These are phyloP conservation scores for Rhododendron ovatum DNA, from an alignment of 148 eudicot species.

Conservation along the genomic window DNA sequence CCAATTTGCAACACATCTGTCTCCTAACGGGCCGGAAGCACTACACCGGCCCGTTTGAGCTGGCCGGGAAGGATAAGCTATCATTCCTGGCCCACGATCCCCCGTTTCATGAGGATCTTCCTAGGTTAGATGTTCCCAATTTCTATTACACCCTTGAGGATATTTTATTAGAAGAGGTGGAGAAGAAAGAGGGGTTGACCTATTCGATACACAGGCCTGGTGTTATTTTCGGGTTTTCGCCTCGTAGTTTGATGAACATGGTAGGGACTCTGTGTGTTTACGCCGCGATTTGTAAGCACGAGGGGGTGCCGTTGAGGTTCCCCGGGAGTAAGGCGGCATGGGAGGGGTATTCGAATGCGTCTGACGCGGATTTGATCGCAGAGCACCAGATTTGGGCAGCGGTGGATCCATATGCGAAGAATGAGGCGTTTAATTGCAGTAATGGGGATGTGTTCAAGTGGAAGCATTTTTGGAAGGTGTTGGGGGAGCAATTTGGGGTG, in stretches of 20 bases:
- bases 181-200: slow-evolving; percentile 43
- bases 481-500: slow-evolving; percentile 55
- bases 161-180: slow-evolving; percentile 45
- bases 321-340: slow-evolving; percentile 20
- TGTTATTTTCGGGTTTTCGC: slow-evolving; percentile 60
- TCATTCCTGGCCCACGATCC: slow-evolving; percentile 23
- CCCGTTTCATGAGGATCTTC: slow-evolving; percentile 50
- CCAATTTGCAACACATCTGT: slow-evolving; percentile 56
- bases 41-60: slow-evolving; percentile 31
- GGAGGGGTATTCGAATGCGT: slow-evolving; percentile 7
- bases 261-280: slow-evolving; percentile 58
- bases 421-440: slow-evolving; percentile 62
- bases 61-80: slow-evolving; percentile 2
- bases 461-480: slow-evolving; percentile 66
- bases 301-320: slow-evolving; percentile 15
- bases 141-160: slow-evolving; percentile 59
- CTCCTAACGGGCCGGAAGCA: slow-evolving; percentile 56
- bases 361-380: slow-evolving; percentile 22
- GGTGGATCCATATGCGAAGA: slow-evolving; percentile 48
- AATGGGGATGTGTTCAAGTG: slow-evolving; percentile 77
- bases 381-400: slow-evolving; percentile 60
- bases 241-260: slow-evolving; percentile 51
- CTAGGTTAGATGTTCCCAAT: slow-evolving; percentile 36
- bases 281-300: slow-evolving; percentile 34
- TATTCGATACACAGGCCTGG: slow-evolving; percentile 74